These are phyloP conservation scores for Curvularia lunata DNA, from an alignment of 2,329 filamentous ascomycete genomes.

Conservation along the genomic window DNA sequence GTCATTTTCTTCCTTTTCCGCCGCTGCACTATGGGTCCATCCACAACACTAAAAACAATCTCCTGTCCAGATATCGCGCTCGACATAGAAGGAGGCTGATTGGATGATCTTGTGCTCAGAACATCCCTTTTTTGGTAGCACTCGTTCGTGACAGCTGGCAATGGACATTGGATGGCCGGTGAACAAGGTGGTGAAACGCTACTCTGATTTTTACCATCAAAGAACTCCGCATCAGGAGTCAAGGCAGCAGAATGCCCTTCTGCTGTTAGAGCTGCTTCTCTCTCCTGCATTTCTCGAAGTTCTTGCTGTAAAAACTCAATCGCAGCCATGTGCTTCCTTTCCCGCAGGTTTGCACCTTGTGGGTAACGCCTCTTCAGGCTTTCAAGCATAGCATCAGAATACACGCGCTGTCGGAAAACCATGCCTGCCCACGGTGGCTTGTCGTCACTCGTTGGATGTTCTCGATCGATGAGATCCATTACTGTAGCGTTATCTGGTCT, in stretches of 20 bases:
- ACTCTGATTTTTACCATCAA: not conserved
- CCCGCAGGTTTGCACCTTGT: slow-evolving; percentile 24
- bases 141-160: not conserved
- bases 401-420: slow-evolving; percentile 29
- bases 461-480: slow-evolving; percentile 27
- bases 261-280: not conserved
- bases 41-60: slow-evolving; percentile 33
- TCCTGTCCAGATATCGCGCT: slow-evolving; percentile 20
- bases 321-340: slow-evolving; percentile 38
- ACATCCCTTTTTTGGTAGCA: not conserved
- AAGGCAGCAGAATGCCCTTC: not conserved
- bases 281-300: slow-evolving; percentile 26
- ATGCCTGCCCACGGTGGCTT: slow-evolving; percentile 37
- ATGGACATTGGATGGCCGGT: not conserved
- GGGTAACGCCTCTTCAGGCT: slow-evolving; percentile 29
- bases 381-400: slow-evolving; percentile 36
- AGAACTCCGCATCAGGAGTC: not conserved
- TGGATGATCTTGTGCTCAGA: not conserved
- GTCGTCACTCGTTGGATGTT: slow-evolving; percentile 27
- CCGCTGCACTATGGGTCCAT: slow-evolving; percentile 28
- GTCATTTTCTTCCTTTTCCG: slow-evolving; percentile 41
- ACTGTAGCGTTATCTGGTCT: not conserved
- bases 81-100: slow-evolving; percentile 10
- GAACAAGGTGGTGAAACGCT: slow-evolving; percentile 1
- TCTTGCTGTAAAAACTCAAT: slow-evolving; percentile 37